A percentile compares a stretch with the other conserved stretches of the same genome.
phyloP scores from a whole-genome alignment of 2,329 filamentous ascomycete genomes.

The Paracorniculantispora psalliotae region DNA sequence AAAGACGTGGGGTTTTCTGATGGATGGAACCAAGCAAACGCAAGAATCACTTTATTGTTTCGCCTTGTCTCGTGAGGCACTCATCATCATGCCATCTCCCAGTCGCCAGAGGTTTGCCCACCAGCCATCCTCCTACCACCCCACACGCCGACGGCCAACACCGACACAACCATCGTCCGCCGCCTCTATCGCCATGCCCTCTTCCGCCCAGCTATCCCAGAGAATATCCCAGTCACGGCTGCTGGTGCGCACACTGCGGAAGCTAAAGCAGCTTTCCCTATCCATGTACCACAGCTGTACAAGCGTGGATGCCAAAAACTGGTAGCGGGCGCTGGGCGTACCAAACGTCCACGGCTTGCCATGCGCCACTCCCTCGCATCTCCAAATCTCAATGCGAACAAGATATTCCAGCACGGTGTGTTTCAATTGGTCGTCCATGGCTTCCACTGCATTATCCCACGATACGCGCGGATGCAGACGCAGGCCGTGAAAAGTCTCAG shows the following conservation, averaged over 20 bases:
- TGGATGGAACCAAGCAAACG: too few relatives aligned
- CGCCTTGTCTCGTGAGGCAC: too few relatives aligned
- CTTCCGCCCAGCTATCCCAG: slow-evolving; percentile 27
- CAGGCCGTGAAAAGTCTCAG: background rate
- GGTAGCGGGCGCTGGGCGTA: background rate
- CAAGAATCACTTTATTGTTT: too few relatives aligned
- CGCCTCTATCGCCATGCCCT: slow-evolving; percentile 13
- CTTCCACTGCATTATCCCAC: background rate
- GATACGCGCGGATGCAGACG: background rate
- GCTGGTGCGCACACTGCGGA: background rate
- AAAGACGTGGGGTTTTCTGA: background rate
- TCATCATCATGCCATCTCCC: too few relatives aligned
- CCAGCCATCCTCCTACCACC: background rate
- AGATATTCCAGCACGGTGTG: slow-evolving; percentile 16
- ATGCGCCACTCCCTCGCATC: background rate
- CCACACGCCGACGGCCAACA: background rate
- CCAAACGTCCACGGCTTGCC: slow-evolving; percentile 7
- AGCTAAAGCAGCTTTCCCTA: background rate
- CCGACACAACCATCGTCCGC: background rate
- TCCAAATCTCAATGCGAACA: slow-evolving; percentile 3
- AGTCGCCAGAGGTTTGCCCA: too few relatives aligned
- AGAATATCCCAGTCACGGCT: slow-evolving; percentile 18
- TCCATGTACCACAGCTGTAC: slow-evolving; percentile 14
- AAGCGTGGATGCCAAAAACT: slow-evolving; percentile 9
- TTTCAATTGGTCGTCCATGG: background rate